Percentiles rank a stretch among this genome's conserved stretches.
These are phyloP conservation scores for Conticribra weissflogii DNA, from an alignment of 108 stramenopile genomes.

Conservation along the genomic window DNA sequence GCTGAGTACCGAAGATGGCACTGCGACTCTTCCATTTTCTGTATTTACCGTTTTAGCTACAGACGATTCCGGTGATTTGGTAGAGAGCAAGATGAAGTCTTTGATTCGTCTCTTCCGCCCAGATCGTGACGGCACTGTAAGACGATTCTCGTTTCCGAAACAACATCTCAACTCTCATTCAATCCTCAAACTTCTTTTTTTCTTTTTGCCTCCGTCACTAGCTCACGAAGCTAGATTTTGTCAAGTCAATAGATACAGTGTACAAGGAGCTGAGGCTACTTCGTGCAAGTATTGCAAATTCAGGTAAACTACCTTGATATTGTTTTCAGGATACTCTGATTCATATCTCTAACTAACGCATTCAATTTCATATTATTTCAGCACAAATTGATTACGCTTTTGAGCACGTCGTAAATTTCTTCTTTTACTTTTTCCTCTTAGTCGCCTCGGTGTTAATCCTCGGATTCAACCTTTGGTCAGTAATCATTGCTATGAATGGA, in stretches of 20 bases:
- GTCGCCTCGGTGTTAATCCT: conserved; percentile 46
- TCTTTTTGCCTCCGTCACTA: too few relatives aligned
- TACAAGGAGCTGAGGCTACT: conserved; percentile 72
- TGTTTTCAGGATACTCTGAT: too few relatives aligned
- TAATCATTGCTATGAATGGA: conserved; percentile 49
- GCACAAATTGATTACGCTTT: conserved; percentile 73
- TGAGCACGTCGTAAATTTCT: conserved; percentile 65
- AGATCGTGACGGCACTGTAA: conserved; percentile 46
- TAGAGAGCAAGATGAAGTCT: conserved; percentile 54
- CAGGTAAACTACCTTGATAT: conserved; percentile 21
- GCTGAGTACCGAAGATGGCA: conserved; percentile 33
- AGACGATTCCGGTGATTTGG: conserved; percentile 35
- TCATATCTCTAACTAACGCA: too few relatives aligned
- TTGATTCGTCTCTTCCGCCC: conserved; percentile 69
- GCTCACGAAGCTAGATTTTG: conserved; percentile 67
- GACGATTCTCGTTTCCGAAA: too few relatives aligned
- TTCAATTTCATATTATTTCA: too few relatives aligned
- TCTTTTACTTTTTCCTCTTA: conserved; percentile 55
- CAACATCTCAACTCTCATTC: too few relatives aligned
- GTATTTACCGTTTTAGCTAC: conserved; percentile 52
- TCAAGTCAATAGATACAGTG: conserved; percentile 64
- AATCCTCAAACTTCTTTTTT: too few relatives aligned
- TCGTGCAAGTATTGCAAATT: conserved; percentile 61
- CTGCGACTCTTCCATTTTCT: conserved; percentile 53
- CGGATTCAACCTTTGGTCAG: conserved; percentile 44